A percentile compares a stretch with the other conserved stretches of the same genome.
Conservation (phyloP, 1,139 yeast genomes). For the Blastobotrys illinoisensis region DNA sequence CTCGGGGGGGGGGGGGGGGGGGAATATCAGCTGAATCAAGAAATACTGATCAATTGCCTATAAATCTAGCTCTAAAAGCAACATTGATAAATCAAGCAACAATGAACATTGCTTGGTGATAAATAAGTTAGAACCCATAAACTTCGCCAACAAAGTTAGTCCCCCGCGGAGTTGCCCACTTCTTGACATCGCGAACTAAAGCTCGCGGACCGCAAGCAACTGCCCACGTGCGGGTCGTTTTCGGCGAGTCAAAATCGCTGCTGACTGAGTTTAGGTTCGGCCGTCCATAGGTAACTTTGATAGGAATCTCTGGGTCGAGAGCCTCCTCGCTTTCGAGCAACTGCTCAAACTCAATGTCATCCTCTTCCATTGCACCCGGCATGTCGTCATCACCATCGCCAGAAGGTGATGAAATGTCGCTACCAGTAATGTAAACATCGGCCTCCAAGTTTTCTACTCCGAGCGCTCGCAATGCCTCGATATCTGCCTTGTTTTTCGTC, state of each 20-base stretch:
- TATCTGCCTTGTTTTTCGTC: conserved; percentile 41
- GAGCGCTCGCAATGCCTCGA: conserved; percentile 37
- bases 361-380: conserved; percentile 15
- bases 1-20: too few species aligned
- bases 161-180: conserved; percentile 34
- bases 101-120: too few species aligned
- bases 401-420: not conserved
- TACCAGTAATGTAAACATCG: conserved; percentile 35
- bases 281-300: conserved; percentile 16
- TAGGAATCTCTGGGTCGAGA: conserved; percentile 1
- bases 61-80: not conserved
- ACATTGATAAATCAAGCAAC: not conserved
- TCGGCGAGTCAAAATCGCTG: conserved; percentile 24
- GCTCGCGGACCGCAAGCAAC: conserved; percentile 59
- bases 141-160: conserved; percentile 39
- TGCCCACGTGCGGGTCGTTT: conserved; percentile 41
- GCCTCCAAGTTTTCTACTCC: conserved; percentile 30
- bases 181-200: conserved; percentile 41
- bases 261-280: conserved; percentile 13
- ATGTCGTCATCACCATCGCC: conserved; percentile 8
- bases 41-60: too few species aligned
- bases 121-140: conserved; percentile 10
- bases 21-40: too few species aligned
- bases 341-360: conserved; percentile 23
- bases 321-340: conserved; percentile 4